Evolutionary conservation across 345 rosid genomes (phyloP), one percentile per base, ranked within the genome.

Genomic region (Lepidium africanum): DNA sequence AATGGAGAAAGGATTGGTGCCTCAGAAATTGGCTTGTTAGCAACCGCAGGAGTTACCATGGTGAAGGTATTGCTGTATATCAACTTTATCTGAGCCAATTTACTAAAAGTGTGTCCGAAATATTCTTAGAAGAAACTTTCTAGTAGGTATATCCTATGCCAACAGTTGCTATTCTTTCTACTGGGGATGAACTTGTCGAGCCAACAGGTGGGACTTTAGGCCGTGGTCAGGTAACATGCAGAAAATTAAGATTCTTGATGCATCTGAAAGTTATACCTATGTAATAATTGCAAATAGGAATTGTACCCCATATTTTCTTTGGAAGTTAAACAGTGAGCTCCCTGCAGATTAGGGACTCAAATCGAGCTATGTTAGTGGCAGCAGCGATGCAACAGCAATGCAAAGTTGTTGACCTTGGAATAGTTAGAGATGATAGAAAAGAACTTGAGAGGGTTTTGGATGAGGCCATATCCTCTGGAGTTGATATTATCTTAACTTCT

Each of bases 181-280:
- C 97, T 17, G 97, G 97, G 57, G 97, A 94, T 39, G 97, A 94
- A 81, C 91, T 94, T 76, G 96, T 87, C 37, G 93, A 94, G 73
- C 87, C 96, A 58, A 75, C 81, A 49, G 67, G 81, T 30, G 75
- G 69, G 49, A 59, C 65, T 69, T 80, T 94, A 65, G 71, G 82
- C 72, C 87, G 86, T 73, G 99, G 97, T 62, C 91, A 89, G 97
- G 97, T 94, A 82, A 58, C 33, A n/a, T 55, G n/a, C 63, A 48
- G 65, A 54, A 30, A 30, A 53, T 7, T 13, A 23, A 45, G 37
- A 59, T 45, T 50, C 40, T 19, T 49, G 39, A 40, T 59, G 58
- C 63, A 36, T 43, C n/a, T 38, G 62, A 46, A 38, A 14, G 65
- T 12, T 21, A 54, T 68, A 55, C 9, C 15, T 54, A 41, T 56